Percentiles rank a stretch among this genome's conserved stretches.
phyloP scores from a whole-genome alignment of 257 asterid genomes.

The Nemophila menziesii region DNA sequence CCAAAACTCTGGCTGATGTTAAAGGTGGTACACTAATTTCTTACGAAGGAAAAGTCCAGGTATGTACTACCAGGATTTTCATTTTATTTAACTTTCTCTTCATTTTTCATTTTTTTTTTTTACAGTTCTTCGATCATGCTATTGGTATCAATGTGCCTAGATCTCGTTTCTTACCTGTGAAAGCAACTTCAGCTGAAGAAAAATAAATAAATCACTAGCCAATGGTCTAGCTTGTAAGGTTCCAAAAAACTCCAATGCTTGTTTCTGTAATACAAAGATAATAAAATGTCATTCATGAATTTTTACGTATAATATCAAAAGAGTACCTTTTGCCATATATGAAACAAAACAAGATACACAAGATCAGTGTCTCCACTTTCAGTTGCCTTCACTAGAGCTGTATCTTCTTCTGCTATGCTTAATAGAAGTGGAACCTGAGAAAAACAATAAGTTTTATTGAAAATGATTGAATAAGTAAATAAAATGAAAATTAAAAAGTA shows the following conservation, averaged over 20 bases:
- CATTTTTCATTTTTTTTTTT: no score
- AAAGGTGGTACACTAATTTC: constrained; percentile 97
- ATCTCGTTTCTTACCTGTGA: no score
- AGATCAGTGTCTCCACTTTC: constrained; percentile 99
- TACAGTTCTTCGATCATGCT: no score
- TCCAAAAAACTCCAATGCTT: constrained; percentile 65
- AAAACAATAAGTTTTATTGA: constrained; percentile 3
- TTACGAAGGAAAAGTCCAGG: constrained; percentile 95
- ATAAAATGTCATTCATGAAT: not conserved
- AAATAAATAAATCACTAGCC: constrained; percentile 89
- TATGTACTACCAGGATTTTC: no score
- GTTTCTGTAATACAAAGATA: constrained; percentile 40
- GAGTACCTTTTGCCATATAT: constrained; percentile 89
- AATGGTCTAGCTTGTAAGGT: constrained; percentile 75
- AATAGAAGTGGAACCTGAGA: constrained; percentile 84
- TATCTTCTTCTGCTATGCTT: constrained; percentile 94
- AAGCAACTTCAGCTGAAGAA: no score
- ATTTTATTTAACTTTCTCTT: no score
- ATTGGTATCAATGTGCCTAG: no score
- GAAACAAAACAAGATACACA: constrained; percentile 86
- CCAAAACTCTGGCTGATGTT: constrained; percentile 94
- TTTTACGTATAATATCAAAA: no score
- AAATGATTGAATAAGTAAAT: no score
- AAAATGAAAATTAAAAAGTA: no score
- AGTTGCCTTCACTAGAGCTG: constrained; percentile 75